Base-by-base conservation (phyloP, 202 grass and related monocot genomes). In the Hordeum pubiflorum region DNA sequence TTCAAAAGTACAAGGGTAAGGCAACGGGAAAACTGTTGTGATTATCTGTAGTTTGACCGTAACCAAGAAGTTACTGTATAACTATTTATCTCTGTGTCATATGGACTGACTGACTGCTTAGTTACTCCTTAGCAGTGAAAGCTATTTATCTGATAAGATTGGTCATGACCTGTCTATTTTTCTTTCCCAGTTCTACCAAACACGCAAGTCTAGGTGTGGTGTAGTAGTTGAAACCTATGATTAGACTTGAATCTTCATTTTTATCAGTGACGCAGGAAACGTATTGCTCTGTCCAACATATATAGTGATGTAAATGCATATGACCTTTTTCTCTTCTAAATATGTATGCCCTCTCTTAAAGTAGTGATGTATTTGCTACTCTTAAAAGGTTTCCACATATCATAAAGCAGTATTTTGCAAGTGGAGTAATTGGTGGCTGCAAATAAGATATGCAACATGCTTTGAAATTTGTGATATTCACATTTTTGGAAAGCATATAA, bases 271-370 rank as follows among this genome's bases (percentile, higher is more conserved):
- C 79, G 66, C 56, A 79, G 18, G 76, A 66, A 84, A 57, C 71
- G 69, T 76, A 55, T 84, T 70, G 29, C 20, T 26, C 22, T 69
- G 43, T 69, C 52, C 69, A 80, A 76, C 13, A 72, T 84, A 72
- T 84, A 46, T 13, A 63, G 67, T 85, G 21, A 63, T 58, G 67
- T 23, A 29, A 52, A 58, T 69, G 41, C 18, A 18, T 52, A 23
- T 63, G 1, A 20, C 23, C 55, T 43, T 63, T 58, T 81, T 69
- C 22, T 75, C 55, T 41, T 58, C 43, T 38, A 65, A 65, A 26
- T 22, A 15, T 58, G 0, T 72, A 31, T 58, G 0, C 27, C 10
- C 11, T 43, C 29, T 72, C 8, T 17, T 29, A 50, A 59, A 18
- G 10, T 79, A 48, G 58, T 15, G 38, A 43, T 5, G 34, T 10